These are phyloP conservation scores for Cryphonectria japonica DNA, from an alignment of 2,329 filamentous ascomycete genomes.

Conservation along the genomic window DNA sequence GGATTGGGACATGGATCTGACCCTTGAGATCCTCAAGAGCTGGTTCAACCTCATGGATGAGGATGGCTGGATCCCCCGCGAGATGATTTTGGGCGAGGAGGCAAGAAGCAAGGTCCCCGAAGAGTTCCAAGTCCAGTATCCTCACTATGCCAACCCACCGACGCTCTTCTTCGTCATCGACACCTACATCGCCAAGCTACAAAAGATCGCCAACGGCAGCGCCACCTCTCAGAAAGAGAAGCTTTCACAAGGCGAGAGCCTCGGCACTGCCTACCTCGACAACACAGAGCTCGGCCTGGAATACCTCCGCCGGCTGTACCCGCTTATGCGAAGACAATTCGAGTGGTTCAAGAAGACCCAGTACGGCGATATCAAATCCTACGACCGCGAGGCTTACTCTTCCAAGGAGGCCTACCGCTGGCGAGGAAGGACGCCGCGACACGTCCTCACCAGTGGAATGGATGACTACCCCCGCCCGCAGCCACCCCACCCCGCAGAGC, in stretches of 20 bases:
- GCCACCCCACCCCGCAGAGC: slow-evolving; percentile 91
- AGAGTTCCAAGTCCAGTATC: slow-evolving; percentile 95
- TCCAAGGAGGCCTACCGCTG: slow-evolving; percentile 93
- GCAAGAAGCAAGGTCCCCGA: slow-evolving; percentile 91
- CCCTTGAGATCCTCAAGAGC: slow-evolving; percentile 84
- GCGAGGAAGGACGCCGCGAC: slow-evolving; percentile 84
- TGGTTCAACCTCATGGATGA: slow-evolving; percentile 98
- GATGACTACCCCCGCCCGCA: slow-evolving; percentile 96
- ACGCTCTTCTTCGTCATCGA: slow-evolving; percentile 91
- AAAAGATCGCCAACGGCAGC: slow-evolving; percentile 54
- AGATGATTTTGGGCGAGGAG: slow-evolving; percentile 91
- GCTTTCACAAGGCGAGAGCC: slow-evolving; percentile 46
- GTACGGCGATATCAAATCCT: slow-evolving; percentile 84
- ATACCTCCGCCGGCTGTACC: slow-evolving; percentile 80
- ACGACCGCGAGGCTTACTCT: slow-evolving; percentile 87
- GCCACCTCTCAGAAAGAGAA: slow-evolving; percentile 47
- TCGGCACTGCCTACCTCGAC: slow-evolving; percentile 68
- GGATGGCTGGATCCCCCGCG: slow-evolving; percentile 95
- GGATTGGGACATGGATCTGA: slow-evolving; percentile 92
- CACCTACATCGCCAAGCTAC: slow-evolving; percentile 78
- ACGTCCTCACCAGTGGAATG: slow-evolving; percentile 89
- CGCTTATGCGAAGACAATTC: slow-evolving; percentile 85
- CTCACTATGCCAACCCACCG: slow-evolving; percentile 95
- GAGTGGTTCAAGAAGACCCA: slow-evolving; percentile 96
- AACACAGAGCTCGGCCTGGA: slow-evolving; percentile 69